These are phyloP conservation scores for Coemansia sp. DNA, from an alignment of 192 early-diverging fungal genomes.

Conservation along the genomic window DNA sequence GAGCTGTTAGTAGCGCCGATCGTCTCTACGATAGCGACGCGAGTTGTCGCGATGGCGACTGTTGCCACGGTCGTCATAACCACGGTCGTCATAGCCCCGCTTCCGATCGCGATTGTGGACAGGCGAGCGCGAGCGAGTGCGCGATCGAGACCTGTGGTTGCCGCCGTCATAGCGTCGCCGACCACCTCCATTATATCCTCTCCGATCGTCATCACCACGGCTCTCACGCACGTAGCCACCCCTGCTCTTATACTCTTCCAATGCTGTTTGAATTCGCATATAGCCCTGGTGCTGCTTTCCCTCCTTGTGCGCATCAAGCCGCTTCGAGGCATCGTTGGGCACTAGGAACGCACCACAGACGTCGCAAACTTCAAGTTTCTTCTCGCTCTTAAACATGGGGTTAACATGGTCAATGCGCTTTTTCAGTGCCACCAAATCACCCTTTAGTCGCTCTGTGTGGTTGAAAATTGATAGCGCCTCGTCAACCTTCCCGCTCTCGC, in stretches of 20 bases:
- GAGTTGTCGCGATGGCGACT: constrained; percentile 28
- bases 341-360: constrained; percentile 87
- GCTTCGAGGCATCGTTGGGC: constrained; percentile 80
- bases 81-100: constrained; percentile 14
- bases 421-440: constrained; percentile 63
- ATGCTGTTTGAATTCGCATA: constrained; percentile 73
- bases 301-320: constrained; percentile 79
- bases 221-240: constrained; percentile 13
- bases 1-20: constrained; percentile 16
- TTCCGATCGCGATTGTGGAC: constrained; percentile 16
- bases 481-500: constrained; percentile 74
- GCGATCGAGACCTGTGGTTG: constrained; percentile 26
- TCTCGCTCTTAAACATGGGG: constrained; percentile 72
- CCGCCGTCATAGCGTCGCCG: constrained; percentile 24
- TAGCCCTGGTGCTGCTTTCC: constrained; percentile 89
- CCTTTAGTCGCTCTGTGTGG: constrained; percentile 71
- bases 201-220: constrained; percentile 18
- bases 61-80: constrained; percentile 17
- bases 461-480: constrained; percentile 69
- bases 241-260: constrained; percentile 65
- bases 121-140: constrained; percentile 35
- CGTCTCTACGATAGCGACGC: constrained; percentile 32
- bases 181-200: constrained; percentile 15
- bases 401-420: constrained; percentile 61
- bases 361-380: constrained; percentile 79